Base-by-base conservation (phyloP, 192 early-diverging fungal species). In the Entomortierella chlamydospora region DNA sequence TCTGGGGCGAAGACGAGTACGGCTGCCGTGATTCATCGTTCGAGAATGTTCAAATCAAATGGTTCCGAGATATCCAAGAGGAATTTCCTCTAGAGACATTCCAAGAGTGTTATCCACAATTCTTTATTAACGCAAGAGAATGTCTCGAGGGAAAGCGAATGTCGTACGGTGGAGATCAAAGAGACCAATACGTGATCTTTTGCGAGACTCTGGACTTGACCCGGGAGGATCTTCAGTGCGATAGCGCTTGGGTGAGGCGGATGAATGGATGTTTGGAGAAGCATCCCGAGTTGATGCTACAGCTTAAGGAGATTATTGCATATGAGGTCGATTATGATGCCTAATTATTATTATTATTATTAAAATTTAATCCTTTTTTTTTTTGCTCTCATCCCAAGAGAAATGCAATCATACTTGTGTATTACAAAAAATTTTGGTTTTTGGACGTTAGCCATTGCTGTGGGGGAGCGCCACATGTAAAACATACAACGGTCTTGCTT, bases 21-120 rank as follows among this genome's bases (percentile, higher is more conserved):
- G 59, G 61, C 30, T 78, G 51, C 26, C 64, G 72, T 22, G 61
- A 78, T 34, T 62, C 66, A 3, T 78, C 74, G 5, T 59, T 78
- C 25, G 74, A 78, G 30, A 53, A 78, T 6, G 67, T 78, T 7
- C 66, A 78, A 53, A 78, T 78, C 62, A 78, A 78, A 61, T 78
- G 74, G 74, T 33, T 78, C 20, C 59, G 74, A 1, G 74, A 78
- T 52, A 25, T 78, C 0, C 33, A 57, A 4, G 67, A n/a, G n/a
- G n/a, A 68, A 42, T 78, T 78, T 39, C 10, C 67, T 1, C 30
- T 78, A 37, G 67, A 78, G 28, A 39, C 28, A 18, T 78, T 78
- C 23, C 0, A 78, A 39, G 10, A 58, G 25, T 56, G 51, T 39
- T 78, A 78, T 23, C 74, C 74, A n/a, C 74, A 78, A 45, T 78